These are phyloP conservation scores for Paxillus involutus DNA, from an alignment of 768 basidiomycete genomes.

Conservation along the genomic window DNA sequence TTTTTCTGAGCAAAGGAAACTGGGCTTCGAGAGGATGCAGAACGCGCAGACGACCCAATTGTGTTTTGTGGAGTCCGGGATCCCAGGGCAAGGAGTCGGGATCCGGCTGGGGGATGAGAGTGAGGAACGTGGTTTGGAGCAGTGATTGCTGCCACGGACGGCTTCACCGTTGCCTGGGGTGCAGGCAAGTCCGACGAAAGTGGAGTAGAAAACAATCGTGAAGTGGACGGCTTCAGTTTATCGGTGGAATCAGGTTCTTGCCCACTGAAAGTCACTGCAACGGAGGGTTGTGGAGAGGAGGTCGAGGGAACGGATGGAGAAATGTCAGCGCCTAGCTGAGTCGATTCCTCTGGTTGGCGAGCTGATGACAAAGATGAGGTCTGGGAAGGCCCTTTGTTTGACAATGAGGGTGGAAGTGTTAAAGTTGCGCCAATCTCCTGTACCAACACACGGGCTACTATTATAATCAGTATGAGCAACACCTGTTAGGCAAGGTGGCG, in stretches of 20 bases:
- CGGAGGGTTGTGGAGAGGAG: slow-evolving; percentile 11
- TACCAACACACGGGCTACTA: slow-evolving; percentile 6
- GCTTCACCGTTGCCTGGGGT: slow-evolving; percentile 14
- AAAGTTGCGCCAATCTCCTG: slow-evolving; percentile 8
- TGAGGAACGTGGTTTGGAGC: slow-evolving; percentile 33
- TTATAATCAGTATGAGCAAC: slow-evolving; percentile 11
- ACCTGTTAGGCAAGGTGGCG: neutral
- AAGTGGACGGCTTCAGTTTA: slow-evolving; percentile 25
- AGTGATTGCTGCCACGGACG: slow-evolving; percentile 41
- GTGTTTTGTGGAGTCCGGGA: slow-evolving; percentile 26
- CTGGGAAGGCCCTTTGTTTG: slow-evolving; percentile 11
- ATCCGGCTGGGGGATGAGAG: slow-evolving; percentile 40
- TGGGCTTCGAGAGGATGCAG: slow-evolving; percentile 23
- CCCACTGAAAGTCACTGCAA: neutral
- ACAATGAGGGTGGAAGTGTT: neutral
- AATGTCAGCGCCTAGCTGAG: neutral
- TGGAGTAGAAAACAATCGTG: slow-evolving; percentile 38
- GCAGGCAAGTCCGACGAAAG: slow-evolving; percentile 19
- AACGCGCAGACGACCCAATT: slow-evolving; percentile 13
- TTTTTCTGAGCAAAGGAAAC: slow-evolving; percentile 26
- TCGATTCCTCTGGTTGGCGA: slow-evolving; percentile 12
- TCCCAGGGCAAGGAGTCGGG: slow-evolving; percentile 43
- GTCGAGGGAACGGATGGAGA: slow-evolving; percentile 9
- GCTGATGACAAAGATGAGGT: slow-evolving; percentile 10
- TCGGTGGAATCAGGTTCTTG: slow-evolving; percentile 21